A percentile compares a stretch with the other conserved stretches of the same genome.
These are phyloP conservation scores for Reticulascus tulasneorum DNA, from an alignment of 2,329 filamentous ascomycete genomes.

Conservation along the genomic window DNA sequence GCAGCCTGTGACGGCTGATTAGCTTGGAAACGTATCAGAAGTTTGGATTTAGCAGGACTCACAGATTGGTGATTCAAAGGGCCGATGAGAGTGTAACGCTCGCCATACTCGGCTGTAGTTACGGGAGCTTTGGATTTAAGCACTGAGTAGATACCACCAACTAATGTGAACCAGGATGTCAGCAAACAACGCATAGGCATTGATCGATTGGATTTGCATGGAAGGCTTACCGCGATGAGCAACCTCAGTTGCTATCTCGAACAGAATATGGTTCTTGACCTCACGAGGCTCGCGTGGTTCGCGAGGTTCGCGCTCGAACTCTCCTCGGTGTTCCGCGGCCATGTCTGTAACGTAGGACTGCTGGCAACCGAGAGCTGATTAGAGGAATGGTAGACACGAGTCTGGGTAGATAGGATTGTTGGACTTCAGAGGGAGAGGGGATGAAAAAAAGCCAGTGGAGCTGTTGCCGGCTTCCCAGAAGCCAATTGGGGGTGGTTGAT, in stretches of 20 bases:
- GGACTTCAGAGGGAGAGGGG: background rate
- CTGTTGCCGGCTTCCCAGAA: background rate
- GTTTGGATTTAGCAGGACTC: constrained; percentile 31
- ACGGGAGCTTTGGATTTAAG: constrained; percentile 98
- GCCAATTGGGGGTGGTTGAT: constrained; percentile 6
- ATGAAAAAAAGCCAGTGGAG: constrained; percentile 3
- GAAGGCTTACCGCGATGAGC: constrained; percentile 77
- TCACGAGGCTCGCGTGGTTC: too few species aligned
- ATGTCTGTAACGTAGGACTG: constrained; percentile 8
- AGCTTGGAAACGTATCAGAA: background rate
- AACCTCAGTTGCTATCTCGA: constrained; percentile 95
- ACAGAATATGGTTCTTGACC: constrained; percentile 92
- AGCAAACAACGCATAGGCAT: constrained; percentile 16
- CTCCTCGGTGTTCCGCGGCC: constrained; percentile 10
- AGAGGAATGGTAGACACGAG: background rate
- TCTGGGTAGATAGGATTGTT: background rate
- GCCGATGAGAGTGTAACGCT: constrained; percentile 91
- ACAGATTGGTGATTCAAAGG: constrained; percentile 89
- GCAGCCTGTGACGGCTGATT: constrained; percentile 60
- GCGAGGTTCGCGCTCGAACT: too few species aligned
- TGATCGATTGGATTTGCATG: constrained; percentile 4
- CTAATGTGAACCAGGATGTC: constrained; percentile 40
- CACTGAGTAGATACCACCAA: constrained; percentile 98
- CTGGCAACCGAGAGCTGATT: too few species aligned
- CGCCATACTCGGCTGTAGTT: constrained; percentile 97